Percentiles rank a stretch among this genome's conserved stretches.
phyloP scores from a whole-genome alignment of 2,329 filamentous ascomycete species.

The Dothistroma pini region DNA sequence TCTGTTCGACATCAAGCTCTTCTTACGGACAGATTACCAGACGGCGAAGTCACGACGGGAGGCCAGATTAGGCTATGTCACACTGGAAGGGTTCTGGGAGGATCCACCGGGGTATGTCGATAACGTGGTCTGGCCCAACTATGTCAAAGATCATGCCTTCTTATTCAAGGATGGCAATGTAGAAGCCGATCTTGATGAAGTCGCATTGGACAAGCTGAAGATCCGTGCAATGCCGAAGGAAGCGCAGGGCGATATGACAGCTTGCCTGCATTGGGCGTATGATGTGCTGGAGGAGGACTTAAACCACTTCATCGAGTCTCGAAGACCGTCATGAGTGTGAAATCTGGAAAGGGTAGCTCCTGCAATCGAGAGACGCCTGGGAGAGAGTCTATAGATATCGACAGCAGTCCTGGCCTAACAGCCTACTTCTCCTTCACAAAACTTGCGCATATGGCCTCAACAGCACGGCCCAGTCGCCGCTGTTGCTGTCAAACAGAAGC shows the following conservation, averaged over 20 bases:
- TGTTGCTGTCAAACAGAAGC: not conserved
- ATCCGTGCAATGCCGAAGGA: slow-evolving; percentile 32
- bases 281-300: slow-evolving; percentile 26
- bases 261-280: slow-evolving; percentile 39
- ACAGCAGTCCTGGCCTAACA: not conserved
- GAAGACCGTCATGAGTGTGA: not conserved
- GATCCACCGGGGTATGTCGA: slow-evolving; percentile 95
- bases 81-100: slow-evolving; percentile 82
- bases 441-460: not conserved
- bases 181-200: slow-evolving; percentile 51
- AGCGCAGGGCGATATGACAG: slow-evolving; percentile 34
- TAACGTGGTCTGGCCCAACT: slow-evolving; percentile 93
- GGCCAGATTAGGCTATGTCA: slow-evolving; percentile 72
- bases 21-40: slow-evolving; percentile 66
- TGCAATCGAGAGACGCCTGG: not conserved
- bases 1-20: slow-evolving; percentile 70
- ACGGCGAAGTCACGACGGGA: slow-evolving; percentile 63
- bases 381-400: not conserved
- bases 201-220: slow-evolving; percentile 34
- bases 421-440: not conserved
- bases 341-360: not conserved
- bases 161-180: slow-evolving; percentile 71
- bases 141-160: slow-evolving; percentile 75
- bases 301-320: slow-evolving; percentile 15
- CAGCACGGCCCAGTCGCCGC: not conserved